Evolutionary conservation across 345 rosid genomes (phyloP).

Genomic region (Populus deltoides): DNA sequence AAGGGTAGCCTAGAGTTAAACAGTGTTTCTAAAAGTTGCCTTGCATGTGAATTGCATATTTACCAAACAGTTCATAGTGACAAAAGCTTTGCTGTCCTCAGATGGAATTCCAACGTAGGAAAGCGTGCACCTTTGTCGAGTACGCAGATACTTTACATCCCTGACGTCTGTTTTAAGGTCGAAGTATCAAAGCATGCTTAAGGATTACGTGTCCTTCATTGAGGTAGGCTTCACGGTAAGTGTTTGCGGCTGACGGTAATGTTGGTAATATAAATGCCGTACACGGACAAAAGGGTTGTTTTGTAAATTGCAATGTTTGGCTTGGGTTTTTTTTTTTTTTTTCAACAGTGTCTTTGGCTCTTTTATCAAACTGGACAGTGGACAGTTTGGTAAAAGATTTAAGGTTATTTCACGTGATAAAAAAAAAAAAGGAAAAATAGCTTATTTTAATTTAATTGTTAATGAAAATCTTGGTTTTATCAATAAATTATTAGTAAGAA

Average conservation of each 20-base stretch:
- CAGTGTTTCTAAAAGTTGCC: no score
- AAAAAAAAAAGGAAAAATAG: no score
- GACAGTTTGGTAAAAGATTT: no score
- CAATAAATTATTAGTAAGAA: no score
- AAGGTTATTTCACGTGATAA: no score
- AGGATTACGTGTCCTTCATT: not conserved
- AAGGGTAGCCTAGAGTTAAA: no score
- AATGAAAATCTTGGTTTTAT: no score
- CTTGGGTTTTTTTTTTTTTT: not conserved
- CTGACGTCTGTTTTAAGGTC: not conserved
- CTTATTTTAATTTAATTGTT: no score
- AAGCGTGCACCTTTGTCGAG: conserved; percentile 4
- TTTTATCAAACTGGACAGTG: no score
- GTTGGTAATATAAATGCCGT: not conserved
- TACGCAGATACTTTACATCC: not conserved
- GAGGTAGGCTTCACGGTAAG: not conserved
- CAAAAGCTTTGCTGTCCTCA: not conserved
- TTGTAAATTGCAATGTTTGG: not conserved
- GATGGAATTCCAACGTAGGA: not conserved
- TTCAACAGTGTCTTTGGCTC: no score
- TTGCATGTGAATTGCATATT: not conserved
- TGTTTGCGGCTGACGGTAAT: not conserved
- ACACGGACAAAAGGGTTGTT: not conserved
- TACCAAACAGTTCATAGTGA: not conserved
- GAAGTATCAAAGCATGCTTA: not conserved